Evolutionary conservation across 257 asterid genomes (phyloP).

Genomic region (Datura wrightii): DNA sequence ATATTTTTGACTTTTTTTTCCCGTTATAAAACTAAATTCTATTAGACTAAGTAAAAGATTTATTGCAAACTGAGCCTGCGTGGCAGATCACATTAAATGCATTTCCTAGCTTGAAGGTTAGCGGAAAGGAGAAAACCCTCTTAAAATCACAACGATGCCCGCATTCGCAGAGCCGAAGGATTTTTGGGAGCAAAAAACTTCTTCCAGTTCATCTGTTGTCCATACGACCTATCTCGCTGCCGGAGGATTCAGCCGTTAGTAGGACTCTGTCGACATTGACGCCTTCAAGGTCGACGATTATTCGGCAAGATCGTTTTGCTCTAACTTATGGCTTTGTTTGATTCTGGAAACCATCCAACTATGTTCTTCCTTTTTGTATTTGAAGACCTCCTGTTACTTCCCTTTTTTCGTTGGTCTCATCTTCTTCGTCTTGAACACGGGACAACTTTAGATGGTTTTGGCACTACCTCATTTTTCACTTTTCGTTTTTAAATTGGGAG

Average conservation of each 20-base stretch:
- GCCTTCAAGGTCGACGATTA: neutral
- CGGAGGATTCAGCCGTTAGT: neutral
- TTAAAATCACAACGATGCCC: neutral
- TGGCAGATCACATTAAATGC: neutral
- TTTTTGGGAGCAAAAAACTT: neutral
- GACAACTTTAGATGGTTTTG: neutral
- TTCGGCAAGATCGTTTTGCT: neutral
- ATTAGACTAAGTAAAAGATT: no score
- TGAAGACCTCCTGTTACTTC: neutral
- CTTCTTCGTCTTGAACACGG: neutral
- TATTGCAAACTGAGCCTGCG: no score
- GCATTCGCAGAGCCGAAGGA: neutral
- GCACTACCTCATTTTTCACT: neutral
- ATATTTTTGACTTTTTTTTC: no score
- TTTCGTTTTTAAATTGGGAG: neutral
- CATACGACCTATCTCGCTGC: neutral
- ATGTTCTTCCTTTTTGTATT: neutral
- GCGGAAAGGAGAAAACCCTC: neutral
- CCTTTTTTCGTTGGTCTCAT: neutral
- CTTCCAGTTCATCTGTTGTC: neutral
- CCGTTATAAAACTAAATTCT: no score
- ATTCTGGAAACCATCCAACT: neutral
- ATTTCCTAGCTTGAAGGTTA: neutral
- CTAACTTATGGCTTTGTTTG: neutral
- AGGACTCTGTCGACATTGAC: neutral